Evolutionary conservation across 2,329 filamentous ascomycete species (phyloP).

Genomic region (Pyricularia grisea): DNA sequence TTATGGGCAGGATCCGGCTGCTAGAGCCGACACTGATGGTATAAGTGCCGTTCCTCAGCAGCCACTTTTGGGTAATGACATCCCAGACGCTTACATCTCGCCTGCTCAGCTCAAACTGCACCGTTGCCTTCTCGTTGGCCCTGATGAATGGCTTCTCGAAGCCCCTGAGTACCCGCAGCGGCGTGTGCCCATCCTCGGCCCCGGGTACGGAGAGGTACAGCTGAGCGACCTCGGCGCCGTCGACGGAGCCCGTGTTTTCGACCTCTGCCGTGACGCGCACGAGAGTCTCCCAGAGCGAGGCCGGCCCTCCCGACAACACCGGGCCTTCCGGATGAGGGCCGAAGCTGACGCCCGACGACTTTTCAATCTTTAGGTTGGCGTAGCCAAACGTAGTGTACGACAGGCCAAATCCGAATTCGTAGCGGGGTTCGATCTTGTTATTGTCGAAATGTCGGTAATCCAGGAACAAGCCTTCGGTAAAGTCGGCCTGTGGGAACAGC

Average conservation of each 20-base stretch:
- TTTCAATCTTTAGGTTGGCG: slow-evolving; percentile 21
- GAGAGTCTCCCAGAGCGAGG: slow-evolving; percentile 36
- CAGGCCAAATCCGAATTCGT: slow-evolving; percentile 46
- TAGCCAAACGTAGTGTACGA: slow-evolving; percentile 45
- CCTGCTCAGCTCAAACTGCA: slow-evolving; percentile 46
- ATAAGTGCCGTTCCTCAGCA: slow-evolving; percentile 31
- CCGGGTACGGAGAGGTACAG: slow-evolving; percentile 34
- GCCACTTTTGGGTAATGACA: slow-evolving; percentile 50
- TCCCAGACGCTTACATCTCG: slow-evolving; percentile 62
- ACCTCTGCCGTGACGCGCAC: slow-evolving; percentile 27
- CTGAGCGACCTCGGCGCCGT: slow-evolving; percentile 33
- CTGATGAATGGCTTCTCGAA: slow-evolving; percentile 51
- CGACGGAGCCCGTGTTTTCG: slow-evolving; percentile 28
- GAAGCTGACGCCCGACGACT: slow-evolving; percentile 17
- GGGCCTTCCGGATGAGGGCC: slow-evolving; percentile 27
- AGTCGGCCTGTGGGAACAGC: slow-evolving; percentile 38
- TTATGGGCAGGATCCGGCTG: slow-evolving; percentile 29
- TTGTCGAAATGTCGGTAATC: slow-evolving; percentile 47
- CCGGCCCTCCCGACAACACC: slow-evolving; percentile 31
- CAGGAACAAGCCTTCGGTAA: slow-evolving; percentile 37
- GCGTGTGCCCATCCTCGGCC: slow-evolving; percentile 16
- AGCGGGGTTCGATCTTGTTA: slow-evolving; percentile 36
- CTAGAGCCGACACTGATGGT: slow-evolving; percentile 31
- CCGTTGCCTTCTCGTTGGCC: slow-evolving; percentile 27
- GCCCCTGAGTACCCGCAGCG: slow-evolving; percentile 52